These are phyloP conservation scores for Mycosphaerella sp. DNA, from an alignment of 2,329 filamentous ascomycete genomes.

Conservation along the genomic window DNA sequence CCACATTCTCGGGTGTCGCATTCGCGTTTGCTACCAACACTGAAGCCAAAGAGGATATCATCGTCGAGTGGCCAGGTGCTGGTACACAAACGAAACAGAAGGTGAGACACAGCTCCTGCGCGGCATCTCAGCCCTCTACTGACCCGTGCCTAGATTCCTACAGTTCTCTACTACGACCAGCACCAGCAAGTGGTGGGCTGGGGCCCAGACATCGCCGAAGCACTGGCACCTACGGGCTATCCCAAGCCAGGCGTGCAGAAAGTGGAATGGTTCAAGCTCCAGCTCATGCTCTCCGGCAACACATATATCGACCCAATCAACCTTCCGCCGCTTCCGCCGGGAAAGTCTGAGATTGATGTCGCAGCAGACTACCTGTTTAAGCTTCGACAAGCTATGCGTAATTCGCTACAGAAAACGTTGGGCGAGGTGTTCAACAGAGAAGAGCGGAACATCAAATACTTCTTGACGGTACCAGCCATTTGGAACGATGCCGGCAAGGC, in stretches of 20 bases:
- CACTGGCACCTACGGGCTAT: conserved; percentile 91
- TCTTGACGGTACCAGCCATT: conserved; percentile 96
- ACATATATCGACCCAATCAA: conserved; percentile 99
- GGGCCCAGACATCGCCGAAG: conserved; percentile 97
- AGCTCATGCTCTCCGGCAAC: conserved; percentile 97
- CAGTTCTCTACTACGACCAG: conserved; percentile 98
- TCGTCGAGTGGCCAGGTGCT: conserved; percentile 96
- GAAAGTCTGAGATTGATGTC: conserved; percentile 98
- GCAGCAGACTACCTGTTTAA: conserved; percentile 99
- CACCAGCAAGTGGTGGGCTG: conserved; percentile 99
- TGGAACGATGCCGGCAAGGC: conserved; percentile 99
- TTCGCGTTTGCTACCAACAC: conserved; percentile 93
- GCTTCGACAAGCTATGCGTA: conserved; percentile 91
- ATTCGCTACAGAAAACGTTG: conserved; percentile 89
- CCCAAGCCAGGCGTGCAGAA: conserved; percentile 97
- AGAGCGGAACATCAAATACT: conserved; percentile 96
- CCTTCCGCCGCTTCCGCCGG: conserved; percentile 89
- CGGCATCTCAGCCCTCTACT: background rate
- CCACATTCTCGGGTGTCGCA: conserved; percentile 94
- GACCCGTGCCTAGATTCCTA: conserved; percentile 66
- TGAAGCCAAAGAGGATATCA: conserved; percentile 96
- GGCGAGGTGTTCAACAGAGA: conserved; percentile 97
- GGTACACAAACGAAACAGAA: conserved; percentile 99
- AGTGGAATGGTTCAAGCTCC: conserved; percentile 99
- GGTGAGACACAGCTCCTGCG: conserved; percentile 46